phyloP scores from a whole-genome alignment of 1,139 yeast species.

The Protomyces gravidus region DNA sequence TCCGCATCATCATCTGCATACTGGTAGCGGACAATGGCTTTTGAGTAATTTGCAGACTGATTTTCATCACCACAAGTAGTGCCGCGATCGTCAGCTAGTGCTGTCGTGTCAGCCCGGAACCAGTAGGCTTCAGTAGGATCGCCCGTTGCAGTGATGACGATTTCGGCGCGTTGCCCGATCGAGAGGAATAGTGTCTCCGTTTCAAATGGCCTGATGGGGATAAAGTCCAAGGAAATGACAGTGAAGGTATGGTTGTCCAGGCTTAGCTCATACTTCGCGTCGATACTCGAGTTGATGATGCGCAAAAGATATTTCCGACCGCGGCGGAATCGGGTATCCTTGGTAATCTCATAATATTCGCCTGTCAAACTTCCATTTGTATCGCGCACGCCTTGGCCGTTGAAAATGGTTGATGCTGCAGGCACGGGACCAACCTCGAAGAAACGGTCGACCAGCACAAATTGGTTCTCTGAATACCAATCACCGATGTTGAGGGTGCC shows the following conservation, averaged over 20 bases:
- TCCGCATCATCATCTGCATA: not conserved
- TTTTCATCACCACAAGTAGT: not conserved
- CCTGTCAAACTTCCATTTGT: constrained; percentile 33
- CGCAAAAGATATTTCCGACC: constrained; percentile 37
- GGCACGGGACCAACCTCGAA: constrained; percentile 75
- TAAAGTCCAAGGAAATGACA: constrained; percentile 32
- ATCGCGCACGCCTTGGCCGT: constrained; percentile 38
- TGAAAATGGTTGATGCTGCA: constrained; percentile 48
- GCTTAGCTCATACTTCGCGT: constrained; percentile 35
- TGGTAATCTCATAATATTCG: constrained; percentile 32
- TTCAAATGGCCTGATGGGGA: constrained; percentile 27
- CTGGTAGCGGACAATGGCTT: constrained; percentile 3
- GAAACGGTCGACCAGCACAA: constrained; percentile 51
- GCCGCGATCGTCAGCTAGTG: not conserved
- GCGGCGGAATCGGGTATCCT: constrained; percentile 29
- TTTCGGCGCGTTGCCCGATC: constrained; percentile 67
- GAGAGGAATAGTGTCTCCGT: constrained; percentile 29
- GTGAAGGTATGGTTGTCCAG: constrained; percentile 43
- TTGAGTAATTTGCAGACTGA: not conserved
- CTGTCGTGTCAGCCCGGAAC: constrained; percentile 40
- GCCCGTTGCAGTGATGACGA: constrained; percentile 42
- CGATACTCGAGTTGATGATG: constrained; percentile 39
- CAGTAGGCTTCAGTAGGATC: constrained; percentile 36
- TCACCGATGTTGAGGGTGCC: constrained; percentile 58
- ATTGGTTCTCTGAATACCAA: constrained; percentile 64